Base-by-base conservation (phyloP, 2,329 filamentous ascomycete species). In the Fusarium oxysporum region DNA sequence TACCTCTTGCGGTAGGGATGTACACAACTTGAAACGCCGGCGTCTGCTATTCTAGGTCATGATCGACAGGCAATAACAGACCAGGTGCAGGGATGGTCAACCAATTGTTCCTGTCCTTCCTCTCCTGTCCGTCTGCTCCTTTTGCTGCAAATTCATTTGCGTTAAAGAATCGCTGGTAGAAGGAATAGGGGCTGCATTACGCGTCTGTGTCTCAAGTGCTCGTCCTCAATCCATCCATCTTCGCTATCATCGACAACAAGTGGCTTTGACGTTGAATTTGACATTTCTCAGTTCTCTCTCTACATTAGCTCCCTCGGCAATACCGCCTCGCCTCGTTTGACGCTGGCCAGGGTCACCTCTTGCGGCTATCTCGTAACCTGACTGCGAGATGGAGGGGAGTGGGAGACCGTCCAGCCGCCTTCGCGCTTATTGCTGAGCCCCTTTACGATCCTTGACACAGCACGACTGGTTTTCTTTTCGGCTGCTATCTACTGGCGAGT, bases 1-100 rank as follows among this genome's bases (percentile, higher is more conserved):
- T 77, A 19, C 78, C 70, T 59, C 65, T 73, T 77, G 35, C 28
- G 73, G 80, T 67, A 80, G 74, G 76, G 80, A 81, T 82, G 48
- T 38, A 71, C 77, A 23, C 37, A 43, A 64, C 78, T 74, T 82
- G 81, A 82, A 82, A 82, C 81, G 76, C 74, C 75, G 72, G 71
- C 60, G 75, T 73, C 75, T 79, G 56, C 75, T 78, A 40, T 66
- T 64, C 65, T 65, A 21, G 62, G 76, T 47, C 68, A 66, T 74
- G 76, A 79, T 80, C 78, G 54, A 61, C 78, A 56, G 47, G 19
- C 32, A 62, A 59, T 66, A 69, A 71, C 55, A 63, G 44, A 59
- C 32, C 25, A 41, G 30, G 64, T 60, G 57, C 61, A 64, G 41
- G 51, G 63, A 60, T 51, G 16, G 4, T 30, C 35, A 51, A 48